Conservation (phyloP, 768 basidiomycete species). For the Trametes villosa region DNA sequence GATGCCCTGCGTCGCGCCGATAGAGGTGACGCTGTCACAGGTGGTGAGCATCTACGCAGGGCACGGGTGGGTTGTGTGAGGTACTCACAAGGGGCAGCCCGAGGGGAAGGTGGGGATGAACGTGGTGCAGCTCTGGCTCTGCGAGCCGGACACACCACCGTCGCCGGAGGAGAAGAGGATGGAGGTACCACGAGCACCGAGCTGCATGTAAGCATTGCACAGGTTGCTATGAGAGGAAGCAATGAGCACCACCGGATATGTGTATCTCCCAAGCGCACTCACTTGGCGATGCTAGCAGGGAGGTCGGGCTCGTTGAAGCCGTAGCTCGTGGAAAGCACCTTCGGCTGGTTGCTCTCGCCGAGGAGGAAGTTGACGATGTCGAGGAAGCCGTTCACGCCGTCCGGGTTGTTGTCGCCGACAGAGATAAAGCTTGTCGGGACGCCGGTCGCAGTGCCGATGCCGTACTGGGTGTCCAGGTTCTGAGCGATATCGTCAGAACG, state of each 20-base stretch:
- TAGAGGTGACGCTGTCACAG: slow-evolving; percentile 35
- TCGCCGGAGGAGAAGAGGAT: slow-evolving; percentile 43
- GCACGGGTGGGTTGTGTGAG: background rate
- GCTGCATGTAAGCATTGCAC: slow-evolving; percentile 39
- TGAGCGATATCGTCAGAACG: too few species aligned
- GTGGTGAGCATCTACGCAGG: background rate
- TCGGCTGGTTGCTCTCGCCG: slow-evolving; percentile 29
- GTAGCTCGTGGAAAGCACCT: slow-evolving; percentile 41
- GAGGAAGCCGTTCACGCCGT: slow-evolving; percentile 38
- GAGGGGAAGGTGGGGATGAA: slow-evolving; percentile 43
- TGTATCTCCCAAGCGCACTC: slow-evolving; percentile 30
- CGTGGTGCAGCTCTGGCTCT: slow-evolving; percentile 30
- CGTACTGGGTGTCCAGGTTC: slow-evolving; percentile 44
- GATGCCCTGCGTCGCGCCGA: slow-evolving; percentile 38
- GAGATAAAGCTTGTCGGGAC: slow-evolving; percentile 41
- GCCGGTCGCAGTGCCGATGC: slow-evolving; percentile 37
- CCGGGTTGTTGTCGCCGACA: slow-evolving; percentile 35
- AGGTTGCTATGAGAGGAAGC: slow-evolving; percentile 25
- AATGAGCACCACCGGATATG: slow-evolving; percentile 40
- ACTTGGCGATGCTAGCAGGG: slow-evolving; percentile 33
- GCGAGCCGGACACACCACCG: slow-evolving; percentile 38
- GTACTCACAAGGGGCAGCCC: slow-evolving; percentile 38
- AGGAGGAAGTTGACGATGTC: slow-evolving; percentile 38
- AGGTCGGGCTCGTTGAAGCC: slow-evolving; percentile 36
- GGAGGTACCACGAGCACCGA: slow-evolving; percentile 40